Percentiles rank a stretch among this genome's conserved stretches.
These are phyloP conservation scores for Colletotrichum sp. DNA, from an alignment of 2,329 filamentous ascomycete species.

Conservation along the genomic window DNA sequence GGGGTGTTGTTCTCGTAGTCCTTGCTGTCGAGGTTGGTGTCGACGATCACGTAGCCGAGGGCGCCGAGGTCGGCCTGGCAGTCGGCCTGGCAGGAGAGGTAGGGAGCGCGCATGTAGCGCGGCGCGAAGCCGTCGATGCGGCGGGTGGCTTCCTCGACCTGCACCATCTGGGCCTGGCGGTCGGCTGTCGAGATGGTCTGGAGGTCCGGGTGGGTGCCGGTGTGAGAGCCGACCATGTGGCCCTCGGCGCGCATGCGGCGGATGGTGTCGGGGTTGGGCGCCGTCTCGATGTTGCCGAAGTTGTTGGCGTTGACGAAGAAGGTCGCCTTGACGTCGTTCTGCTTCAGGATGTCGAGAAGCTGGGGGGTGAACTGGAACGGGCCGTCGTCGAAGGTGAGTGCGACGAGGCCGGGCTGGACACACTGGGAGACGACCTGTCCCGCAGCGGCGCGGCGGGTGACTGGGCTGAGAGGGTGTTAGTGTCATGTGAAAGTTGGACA, in stretches of 20 bases:
- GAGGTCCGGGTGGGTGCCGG: slow-evolving; percentile 51
- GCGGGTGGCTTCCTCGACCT: slow-evolving; percentile 49
- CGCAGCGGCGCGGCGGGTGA: slow-evolving; percentile 1
- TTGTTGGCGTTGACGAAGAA: slow-evolving; percentile 50
- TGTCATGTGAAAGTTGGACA: not conserved
- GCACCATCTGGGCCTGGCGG: slow-evolving; percentile 43
- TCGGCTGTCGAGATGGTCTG: slow-evolving; percentile 36
- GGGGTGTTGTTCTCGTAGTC: slow-evolving; percentile 61
- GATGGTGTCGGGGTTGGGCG: slow-evolving; percentile 39
- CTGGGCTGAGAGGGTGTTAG: slow-evolving; percentile 3
- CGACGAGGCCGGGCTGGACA: slow-evolving; percentile 39
- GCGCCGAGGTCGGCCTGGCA: slow-evolving; percentile 18
- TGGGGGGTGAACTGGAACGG: slow-evolving; percentile 46
- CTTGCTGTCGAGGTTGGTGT: slow-evolving; percentile 65
- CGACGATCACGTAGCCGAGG: slow-evolving; percentile 61
- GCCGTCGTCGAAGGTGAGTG: slow-evolving; percentile 54
- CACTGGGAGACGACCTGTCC: slow-evolving; percentile 28
- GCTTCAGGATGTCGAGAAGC: slow-evolving; percentile 43
- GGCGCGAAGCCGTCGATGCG: slow-evolving; percentile 46
- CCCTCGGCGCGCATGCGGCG: slow-evolving; percentile 44
- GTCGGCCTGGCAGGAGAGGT: slow-evolving; percentile 42
- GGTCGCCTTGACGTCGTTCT: slow-evolving; percentile 38
- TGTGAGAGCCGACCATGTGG: slow-evolving; percentile 45
- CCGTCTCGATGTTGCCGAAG: slow-evolving; percentile 45
- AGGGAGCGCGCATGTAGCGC: slow-evolving; percentile 50